These are phyloP conservation scores for Mucor indicus DNA, from an alignment of 371 early-diverging fungal genomes.

Conservation along the genomic window DNA sequence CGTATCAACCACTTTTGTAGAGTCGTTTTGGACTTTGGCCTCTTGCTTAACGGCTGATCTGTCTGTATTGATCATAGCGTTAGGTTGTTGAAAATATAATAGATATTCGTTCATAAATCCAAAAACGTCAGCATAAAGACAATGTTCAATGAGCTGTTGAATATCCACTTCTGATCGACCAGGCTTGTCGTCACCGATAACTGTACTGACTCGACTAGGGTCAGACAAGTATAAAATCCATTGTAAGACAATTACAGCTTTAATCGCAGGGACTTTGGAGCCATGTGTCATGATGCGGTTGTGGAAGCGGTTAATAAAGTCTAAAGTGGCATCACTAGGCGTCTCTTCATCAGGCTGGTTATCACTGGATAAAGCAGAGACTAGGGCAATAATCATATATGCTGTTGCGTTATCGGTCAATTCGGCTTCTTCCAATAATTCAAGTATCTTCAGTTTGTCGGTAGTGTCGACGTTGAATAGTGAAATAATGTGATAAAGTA, in stretches of 20 bases:
- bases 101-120: slow-evolving; percentile 68
- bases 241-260: slow-evolving; percentile 65
- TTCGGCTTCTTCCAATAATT: slow-evolving; percentile 51
- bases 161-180: slow-evolving; percentile 58
- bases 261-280: slow-evolving; percentile 59
- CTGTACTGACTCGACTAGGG: slow-evolving; percentile 46
- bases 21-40: not conserved
- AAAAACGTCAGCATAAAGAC: slow-evolving; percentile 57
- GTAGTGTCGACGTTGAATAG: slow-evolving; percentile 45
- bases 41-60: slow-evolving; percentile 11
- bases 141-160: slow-evolving; percentile 55
- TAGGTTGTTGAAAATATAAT: slow-evolving; percentile 54
- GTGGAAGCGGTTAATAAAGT: slow-evolving; percentile 26
- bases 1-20: slow-evolving; percentile 23
- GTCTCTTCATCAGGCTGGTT: not conserved
- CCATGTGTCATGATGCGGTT: slow-evolving; percentile 24
- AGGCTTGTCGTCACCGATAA: slow-evolving; percentile 29
- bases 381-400: slow-evolving; percentile 50
- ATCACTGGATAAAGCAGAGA: slow-evolving; percentile 49
- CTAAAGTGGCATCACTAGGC: not conserved
- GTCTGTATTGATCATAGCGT: slow-evolving; percentile 32
- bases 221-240: slow-evolving; percentile 47
- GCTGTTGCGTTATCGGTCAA: slow-evolving; percentile 54
- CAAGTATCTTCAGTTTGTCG: slow-evolving; percentile 51
- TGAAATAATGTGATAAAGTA: slow-evolving; percentile 54